Evolutionary conservation across 352 stramenopile species (phyloP).

Genomic region (Pythium oligandrum): DNA sequence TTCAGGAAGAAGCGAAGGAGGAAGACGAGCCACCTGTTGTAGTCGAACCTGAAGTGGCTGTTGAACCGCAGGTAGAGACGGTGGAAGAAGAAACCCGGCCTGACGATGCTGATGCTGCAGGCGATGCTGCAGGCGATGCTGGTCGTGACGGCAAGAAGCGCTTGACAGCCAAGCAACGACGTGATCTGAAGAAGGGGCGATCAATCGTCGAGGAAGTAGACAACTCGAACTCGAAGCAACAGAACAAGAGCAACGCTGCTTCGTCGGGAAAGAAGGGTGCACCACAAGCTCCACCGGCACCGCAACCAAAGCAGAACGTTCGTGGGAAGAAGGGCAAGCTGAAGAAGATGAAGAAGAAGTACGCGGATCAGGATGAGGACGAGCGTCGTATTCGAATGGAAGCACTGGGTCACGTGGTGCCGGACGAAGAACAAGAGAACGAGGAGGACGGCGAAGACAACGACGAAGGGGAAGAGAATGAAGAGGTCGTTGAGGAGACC

Average conservation of each 20-base stretch:
- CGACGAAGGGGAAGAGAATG: slow-evolving; percentile 17
- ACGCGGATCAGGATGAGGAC: slow-evolving; percentile 95
- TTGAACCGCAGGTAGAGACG: neutral
- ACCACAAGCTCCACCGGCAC: slow-evolving; percentile 8
- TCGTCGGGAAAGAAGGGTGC: neutral
- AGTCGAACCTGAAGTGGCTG: slow-evolving; percentile 7
- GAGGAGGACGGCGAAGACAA: slow-evolving; percentile 8
- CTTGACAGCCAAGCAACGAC: slow-evolving; percentile 67
- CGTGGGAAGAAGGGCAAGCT: slow-evolving; percentile 94
- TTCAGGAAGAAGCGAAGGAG: neutral
- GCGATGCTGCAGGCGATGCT: neutral
- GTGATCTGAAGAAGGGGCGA: slow-evolving; percentile 69
- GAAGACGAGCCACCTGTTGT: slow-evolving; percentile 13
- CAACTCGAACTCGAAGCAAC: too few relatives aligned
- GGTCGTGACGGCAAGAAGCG: slow-evolving; percentile 45
- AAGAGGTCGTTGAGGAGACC: slow-evolving; percentile 6
- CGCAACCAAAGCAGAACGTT: slow-evolving; percentile 29
- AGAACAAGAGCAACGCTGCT: too few relatives aligned
- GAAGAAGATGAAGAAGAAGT: slow-evolving; percentile 95
- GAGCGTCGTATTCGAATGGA: slow-evolving; percentile 92
- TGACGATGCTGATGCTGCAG: slow-evolving; percentile 4
- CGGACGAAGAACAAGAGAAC: slow-evolving; percentile 22
- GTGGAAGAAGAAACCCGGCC: slow-evolving; percentile 2
- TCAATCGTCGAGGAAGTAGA: neutral
- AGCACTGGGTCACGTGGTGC: slow-evolving; percentile 69